Evolutionary conservation across 495 filamentous ascomycete species (phyloP), one percentile per base, ranked within the genome.

Genomic region (Aspergillus egyptiacus): DNA sequence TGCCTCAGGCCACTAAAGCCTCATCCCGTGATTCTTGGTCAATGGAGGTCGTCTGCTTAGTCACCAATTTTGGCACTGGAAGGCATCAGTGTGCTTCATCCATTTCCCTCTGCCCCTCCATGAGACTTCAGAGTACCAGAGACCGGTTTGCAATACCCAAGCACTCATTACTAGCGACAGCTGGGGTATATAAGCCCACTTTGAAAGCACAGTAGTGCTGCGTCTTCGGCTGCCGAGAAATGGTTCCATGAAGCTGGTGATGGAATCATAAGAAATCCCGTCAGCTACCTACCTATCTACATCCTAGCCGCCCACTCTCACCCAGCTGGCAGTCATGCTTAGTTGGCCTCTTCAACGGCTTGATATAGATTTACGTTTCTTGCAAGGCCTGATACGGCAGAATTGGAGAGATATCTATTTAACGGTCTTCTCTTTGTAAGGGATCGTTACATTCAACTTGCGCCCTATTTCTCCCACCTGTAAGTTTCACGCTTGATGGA

Each of bases 51-150:
- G 37, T 37, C 33, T 10, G 32, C 24, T 46, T 1, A 46, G 43
- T 34, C 20, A 46, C 2, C 31, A 17, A 19, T n/a, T 9, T 20
- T 8, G 22, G 11, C 32, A 46, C n/a, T 8, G 22, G 11, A 20
- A 46, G 32, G 43, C 43, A 46, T 46, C 43, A 46, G 23, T 43
- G 40, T 31, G 25, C 27, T 43, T 31, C 40, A 43, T 44, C 39
- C 40, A 44, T 40, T 24, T 24, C 13, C 20, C 17, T 20, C 50
- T 46, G 33, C 50, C 50, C 50, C 50, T 46, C 50, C 50, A 47
- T 23, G 19, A 18, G 17, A 32, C 17, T 22, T 20, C 17, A 22
- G 40, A 17, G 15, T 46, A n/a, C 32, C 19, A 35, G 18, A 20
- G 14, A 24, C 8, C 17, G 30, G 19, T 14, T 13, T 27, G 20